Evolutionary conservation across 192 early-diverging fungal species (phyloP).

Genomic region (Ambispora gerdemannii): DNA sequence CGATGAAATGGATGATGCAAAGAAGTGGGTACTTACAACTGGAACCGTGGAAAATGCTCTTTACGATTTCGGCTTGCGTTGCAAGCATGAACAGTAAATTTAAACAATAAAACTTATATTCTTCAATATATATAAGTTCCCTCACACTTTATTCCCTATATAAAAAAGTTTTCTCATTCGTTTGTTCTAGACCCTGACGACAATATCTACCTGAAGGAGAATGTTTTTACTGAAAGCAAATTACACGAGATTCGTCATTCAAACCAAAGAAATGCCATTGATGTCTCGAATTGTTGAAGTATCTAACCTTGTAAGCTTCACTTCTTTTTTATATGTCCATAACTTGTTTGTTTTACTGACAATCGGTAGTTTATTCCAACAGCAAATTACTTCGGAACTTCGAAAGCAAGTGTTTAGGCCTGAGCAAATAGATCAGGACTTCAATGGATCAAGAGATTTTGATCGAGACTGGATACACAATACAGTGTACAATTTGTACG

Average conservation of each 20-base stretch:
- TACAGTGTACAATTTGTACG: conserved; percentile 33
- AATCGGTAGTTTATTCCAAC: conserved; percentile 10
- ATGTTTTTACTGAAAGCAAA: conserved; percentile 26
- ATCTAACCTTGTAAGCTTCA: too few species aligned
- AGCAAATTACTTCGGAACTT: conserved; percentile 28
- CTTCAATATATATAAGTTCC: too few species aligned
- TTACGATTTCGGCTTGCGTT: conserved; percentile 20
- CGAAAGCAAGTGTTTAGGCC: conserved; percentile 23
- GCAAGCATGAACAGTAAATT: conserved; percentile 24
- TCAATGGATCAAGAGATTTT: conserved; percentile 28
- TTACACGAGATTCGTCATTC: conserved; percentile 24
- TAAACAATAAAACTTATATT: too few species aligned
- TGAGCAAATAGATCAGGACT: conserved; percentile 31
- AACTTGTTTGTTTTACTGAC: not conserved
- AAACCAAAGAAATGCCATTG: not conserved
- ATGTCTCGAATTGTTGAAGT: too few species aligned
- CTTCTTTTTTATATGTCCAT: conserved; percentile 24
- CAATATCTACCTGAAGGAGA: conserved; percentile 26
- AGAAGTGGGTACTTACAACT: conserved; percentile 18
- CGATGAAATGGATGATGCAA: not conserved
- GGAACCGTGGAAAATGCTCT: conserved; percentile 17
- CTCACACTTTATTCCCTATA: not conserved
- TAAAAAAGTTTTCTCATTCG: conserved; percentile 17
- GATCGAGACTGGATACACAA: conserved; percentile 28
- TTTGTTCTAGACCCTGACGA: conserved; percentile 26